Base-by-base conservation (phyloP, 2,329 filamentous ascomycete species). In the Aspergillus sp. region DNA sequence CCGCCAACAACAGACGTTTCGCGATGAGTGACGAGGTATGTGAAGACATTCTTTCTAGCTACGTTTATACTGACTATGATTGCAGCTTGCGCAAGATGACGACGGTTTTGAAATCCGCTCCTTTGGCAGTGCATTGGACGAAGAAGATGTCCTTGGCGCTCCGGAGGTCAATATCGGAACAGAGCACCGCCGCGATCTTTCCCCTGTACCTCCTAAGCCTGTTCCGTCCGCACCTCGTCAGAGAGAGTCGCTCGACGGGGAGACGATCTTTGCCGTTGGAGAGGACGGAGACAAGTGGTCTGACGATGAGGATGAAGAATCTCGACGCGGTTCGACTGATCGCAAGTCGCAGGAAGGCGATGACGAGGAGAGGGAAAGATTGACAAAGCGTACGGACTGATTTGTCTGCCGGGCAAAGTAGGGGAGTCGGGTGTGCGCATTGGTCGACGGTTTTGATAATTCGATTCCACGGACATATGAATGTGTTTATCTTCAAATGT, bases 51-150 rank as follows among this genome's bases (percentile, higher is more conserved):
- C 17, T 33, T 48, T 22, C 23, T 39, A 22, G 10, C 9, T 27
- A 5, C 43, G 19, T 4, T 15, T 10, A 43, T 54, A 49, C 66
- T 75, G 48, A 76, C 53, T 25, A 9, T 4, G 13, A 17, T 6
- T 43, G 37, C 52, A 84, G 81, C 85, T 98, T 63, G 91, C 93
- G 2, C 93, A 97, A 79, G 93, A 98, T 61, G 93, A 98, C 59
- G 91, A 97, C 63, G 93, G 93, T 32, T 98, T 98, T 66, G 93
- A 97, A 65, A 94, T 98, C 65, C 87, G 87, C 43, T 93, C 93
- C 48, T 86, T 98, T 53, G 89, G 88, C 45, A 87, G 88, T 56
- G 82, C 79, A 0, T 71, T 85, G 17, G 84, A 86, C 57, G 80
- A 85, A 49, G 80, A 83, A 57, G 80, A 82, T 46, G 67, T 72